Base-by-base conservation (phyloP, 2,329 filamentous ascomycete genomes). In the Curvularia lunata region DNA sequence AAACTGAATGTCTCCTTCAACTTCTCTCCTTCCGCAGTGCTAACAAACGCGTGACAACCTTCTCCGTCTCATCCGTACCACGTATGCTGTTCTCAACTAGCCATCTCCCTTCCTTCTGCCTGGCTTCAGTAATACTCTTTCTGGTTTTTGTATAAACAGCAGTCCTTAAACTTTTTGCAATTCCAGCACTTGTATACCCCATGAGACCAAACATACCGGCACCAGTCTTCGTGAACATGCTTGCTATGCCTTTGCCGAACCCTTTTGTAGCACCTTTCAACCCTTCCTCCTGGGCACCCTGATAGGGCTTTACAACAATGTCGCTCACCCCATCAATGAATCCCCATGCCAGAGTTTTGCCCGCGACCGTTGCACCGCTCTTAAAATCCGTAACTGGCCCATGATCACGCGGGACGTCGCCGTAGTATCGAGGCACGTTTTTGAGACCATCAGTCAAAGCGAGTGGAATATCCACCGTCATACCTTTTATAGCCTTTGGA, bases 351-450 rank as follows among this genome's bases (percentile, higher is more conserved):
- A 94, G 87, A 69, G 90, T 89, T 74, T 82, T 91, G 2, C 89
- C 85, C 1, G 91, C 92, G 34, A 91, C 86, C 59, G 83, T 86
- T 21, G 95, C 78, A 0, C 92, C 92, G 57, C 86, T 90, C 43
- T 84, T 82, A 46, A 95, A 80, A 42, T 86, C 88, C 0, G 89
- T 91, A 4, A 96, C 89, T 62, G 89, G 90, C 51, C 91, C 88
- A 1, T 84, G 78, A 4, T 88, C 87, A 5, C 90, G 84, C 1
- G 95, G 85, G 1, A 88, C 85, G 66, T 96, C 92, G 45, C 92
- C 89, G 70, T 95, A 96, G 0, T 94, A 79, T 63, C 85, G 86
- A 1, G 92, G 92, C 4, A 90, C 87, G 67, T 96, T 95, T 69
- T 92, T 88, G 72, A 96, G 93, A 0, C 92, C 92, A 73, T 88